phyloP scores from a whole-genome alignment of 805 yeast genomes.

The Saccharomyces mikatae region DNA sequence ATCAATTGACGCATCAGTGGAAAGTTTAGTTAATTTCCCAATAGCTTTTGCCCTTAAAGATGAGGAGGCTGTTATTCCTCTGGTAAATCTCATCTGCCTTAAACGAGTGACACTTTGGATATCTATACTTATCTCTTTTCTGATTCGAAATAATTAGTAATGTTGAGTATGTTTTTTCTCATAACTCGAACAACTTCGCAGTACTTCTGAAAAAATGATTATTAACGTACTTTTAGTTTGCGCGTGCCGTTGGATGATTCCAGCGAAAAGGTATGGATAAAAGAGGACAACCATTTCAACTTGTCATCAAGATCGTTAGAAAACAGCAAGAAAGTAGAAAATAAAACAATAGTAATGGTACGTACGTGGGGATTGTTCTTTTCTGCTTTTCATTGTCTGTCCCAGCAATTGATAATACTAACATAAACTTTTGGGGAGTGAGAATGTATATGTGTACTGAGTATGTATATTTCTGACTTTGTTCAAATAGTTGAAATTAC shows the following conservation, averaged over 20 bases:
- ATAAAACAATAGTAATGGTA: not conserved
- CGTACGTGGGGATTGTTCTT: not conserved
- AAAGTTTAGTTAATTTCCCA: conserved; percentile 15
- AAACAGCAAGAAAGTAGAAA: not conserved
- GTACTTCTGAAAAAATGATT: not conserved
- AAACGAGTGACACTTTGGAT: not conserved
- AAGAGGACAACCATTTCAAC: not conserved
- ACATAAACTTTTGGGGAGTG: not conserved
- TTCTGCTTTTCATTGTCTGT: not conserved
- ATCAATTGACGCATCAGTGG: conserved; percentile 1
- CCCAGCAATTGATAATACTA: not conserved
- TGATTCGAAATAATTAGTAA: not conserved
- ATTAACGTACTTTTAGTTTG: not conserved
- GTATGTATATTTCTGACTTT: not conserved
- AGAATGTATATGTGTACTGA: not conserved
- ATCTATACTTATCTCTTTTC: not conserved
- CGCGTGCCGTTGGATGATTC: not conserved
- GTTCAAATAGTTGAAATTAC: conserved; percentile 17
- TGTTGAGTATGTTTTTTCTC: not conserved
- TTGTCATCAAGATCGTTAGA: not conserved
- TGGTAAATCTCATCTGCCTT: conserved; percentile 9
- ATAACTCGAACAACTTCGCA: not conserved
- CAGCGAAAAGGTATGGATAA: not conserved
- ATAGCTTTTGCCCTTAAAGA: conserved; percentile 22
- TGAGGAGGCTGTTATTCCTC: conserved; percentile 2